These are phyloP conservation scores for Bipolaris zeicola DNA, from an alignment of 2,329 filamentous ascomycete species.

Conservation along the genomic window DNA sequence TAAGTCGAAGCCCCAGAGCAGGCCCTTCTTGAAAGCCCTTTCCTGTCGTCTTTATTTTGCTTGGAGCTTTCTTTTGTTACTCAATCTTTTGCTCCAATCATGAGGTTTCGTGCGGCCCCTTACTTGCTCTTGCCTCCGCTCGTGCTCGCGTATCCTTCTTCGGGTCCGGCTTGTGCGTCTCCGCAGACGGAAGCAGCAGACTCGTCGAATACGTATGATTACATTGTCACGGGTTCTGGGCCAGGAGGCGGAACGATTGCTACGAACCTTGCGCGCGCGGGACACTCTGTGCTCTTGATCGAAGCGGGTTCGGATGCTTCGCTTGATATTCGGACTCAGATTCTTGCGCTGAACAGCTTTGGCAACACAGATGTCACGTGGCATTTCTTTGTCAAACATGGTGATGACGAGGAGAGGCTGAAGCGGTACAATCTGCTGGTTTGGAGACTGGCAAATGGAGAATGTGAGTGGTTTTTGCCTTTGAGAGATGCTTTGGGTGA, in stretches of 20 bases:
- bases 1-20: too few species aligned
- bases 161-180: constrained; percentile 5
- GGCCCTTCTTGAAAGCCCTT: too few species aligned
- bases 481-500: background rate
- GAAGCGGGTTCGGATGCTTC: constrained; percentile 61
- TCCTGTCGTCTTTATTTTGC: too few species aligned
- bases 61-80: background rate
- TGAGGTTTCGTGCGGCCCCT: background rate
- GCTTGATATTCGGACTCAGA: constrained; percentile 53
- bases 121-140: background rate
- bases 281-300: constrained; percentile 61
- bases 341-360: constrained; percentile 54
- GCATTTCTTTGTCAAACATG: constrained; percentile 67
- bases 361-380: constrained; percentile 51
- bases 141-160: background rate
- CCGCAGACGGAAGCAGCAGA: constrained; percentile 4
- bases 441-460: constrained; percentile 23
- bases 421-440: constrained; percentile 50
- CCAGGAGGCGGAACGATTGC: constrained; percentile 37
- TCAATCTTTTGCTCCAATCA: background rate
- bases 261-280: constrained; percentile 60
- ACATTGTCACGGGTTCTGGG: constrained; percentile 60
- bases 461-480: constrained; percentile 3
- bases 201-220: constrained; percentile 29
- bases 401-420: constrained; percentile 57